phyloP scores from a whole-genome alignment of 805 yeast genomes.

The Starmerella ratchasimensis region DNA sequence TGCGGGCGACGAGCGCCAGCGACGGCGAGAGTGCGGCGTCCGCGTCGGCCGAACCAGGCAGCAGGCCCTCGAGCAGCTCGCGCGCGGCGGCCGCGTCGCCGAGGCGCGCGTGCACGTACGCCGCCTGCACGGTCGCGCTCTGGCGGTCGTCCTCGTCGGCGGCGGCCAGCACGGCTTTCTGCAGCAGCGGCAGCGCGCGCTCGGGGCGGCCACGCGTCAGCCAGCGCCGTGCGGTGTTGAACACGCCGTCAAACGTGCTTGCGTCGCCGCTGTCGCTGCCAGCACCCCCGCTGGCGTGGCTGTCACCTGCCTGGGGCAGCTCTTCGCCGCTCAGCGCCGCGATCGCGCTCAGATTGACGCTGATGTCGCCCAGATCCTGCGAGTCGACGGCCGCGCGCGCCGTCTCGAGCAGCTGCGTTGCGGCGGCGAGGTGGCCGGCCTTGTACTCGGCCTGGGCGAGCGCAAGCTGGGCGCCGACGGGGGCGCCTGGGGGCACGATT shows the following conservation, averaged over 20 bases:
- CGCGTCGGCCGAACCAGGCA: neutral
- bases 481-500: conserved; percentile 14
- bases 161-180: conserved; percentile 34
- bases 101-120: conserved; percentile 35
- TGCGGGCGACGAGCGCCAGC: conserved; percentile 32
- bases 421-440: conserved; percentile 31
- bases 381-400: conserved; percentile 18
- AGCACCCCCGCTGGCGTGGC: too few relatives aligned
- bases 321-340: conserved; percentile 18
- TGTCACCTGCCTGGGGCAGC: neutral
- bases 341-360: conserved; percentile 51
- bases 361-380: conserved; percentile 39
- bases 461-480: conserved; percentile 31
- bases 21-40: conserved; percentile 7
- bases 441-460: conserved; percentile 43
- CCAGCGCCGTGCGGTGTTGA: conserved; percentile 44
- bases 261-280: neutral
- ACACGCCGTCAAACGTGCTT: conserved; percentile 41
- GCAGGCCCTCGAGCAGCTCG: conserved; percentile 29
- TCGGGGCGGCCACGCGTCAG: conserved; percentile 32
- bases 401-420: conserved; percentile 28
- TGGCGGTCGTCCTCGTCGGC: conserved; percentile 34
- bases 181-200: conserved; percentile 33
- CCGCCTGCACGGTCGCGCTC: conserved; percentile 42
- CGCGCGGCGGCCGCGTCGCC: conserved; percentile 23